phyloP scores from a whole-genome alignment of 1,284 basidiomycete species.

The Meripilus lineatus region DNA sequence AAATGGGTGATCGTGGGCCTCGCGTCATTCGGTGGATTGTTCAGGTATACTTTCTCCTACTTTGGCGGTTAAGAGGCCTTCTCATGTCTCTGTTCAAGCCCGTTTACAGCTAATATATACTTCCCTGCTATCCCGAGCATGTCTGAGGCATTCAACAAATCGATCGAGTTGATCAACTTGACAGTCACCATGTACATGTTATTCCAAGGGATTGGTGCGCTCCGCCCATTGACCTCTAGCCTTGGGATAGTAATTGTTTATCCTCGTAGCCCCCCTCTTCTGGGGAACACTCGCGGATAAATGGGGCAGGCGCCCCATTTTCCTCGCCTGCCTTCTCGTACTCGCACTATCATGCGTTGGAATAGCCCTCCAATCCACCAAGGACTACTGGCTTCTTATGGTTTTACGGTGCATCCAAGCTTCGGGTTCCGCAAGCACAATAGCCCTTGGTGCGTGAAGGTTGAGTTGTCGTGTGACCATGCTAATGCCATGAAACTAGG shows the following conservation, averaged over 20 bases:
- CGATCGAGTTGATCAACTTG: slow-evolving; percentile 66
- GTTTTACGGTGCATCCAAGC: slow-evolving; percentile 44
- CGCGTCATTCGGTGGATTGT: slow-evolving; percentile 51
- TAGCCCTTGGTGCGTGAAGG: slow-evolving; percentile 34
- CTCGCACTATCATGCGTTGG: slow-evolving; percentile 39
- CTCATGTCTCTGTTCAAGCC: slow-evolving; percentile 33
- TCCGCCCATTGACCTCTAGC: neutral
- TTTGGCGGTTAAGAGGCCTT: neutral
- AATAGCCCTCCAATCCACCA: slow-evolving; percentile 40
- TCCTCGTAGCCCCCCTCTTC: slow-evolving; percentile 35
- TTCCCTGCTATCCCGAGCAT: slow-evolving; percentile 73
- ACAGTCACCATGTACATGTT: slow-evolving; percentile 80
- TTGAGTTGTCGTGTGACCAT: neutral
- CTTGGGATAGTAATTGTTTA: neutral
- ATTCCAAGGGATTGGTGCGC: slow-evolving; percentile 65
- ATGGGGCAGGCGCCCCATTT: slow-evolving; percentile 41
- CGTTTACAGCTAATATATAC: slow-evolving; percentile 72
- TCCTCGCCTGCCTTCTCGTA: slow-evolving; percentile 37
- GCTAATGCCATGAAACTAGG: slow-evolving; percentile 17
- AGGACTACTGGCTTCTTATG: slow-evolving; percentile 44
- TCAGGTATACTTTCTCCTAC: slow-evolving; percentile 41
- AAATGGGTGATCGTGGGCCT: slow-evolving; percentile 67
- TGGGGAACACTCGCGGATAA: slow-evolving; percentile 44
- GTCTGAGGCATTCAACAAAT: slow-evolving; percentile 54
- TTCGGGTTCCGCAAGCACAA: slow-evolving; percentile 39